Evolutionary conservation across 2,329 filamentous ascomycete genomes (phyloP).

Genomic region (Teratosphaeria epicoccoides): DNA sequence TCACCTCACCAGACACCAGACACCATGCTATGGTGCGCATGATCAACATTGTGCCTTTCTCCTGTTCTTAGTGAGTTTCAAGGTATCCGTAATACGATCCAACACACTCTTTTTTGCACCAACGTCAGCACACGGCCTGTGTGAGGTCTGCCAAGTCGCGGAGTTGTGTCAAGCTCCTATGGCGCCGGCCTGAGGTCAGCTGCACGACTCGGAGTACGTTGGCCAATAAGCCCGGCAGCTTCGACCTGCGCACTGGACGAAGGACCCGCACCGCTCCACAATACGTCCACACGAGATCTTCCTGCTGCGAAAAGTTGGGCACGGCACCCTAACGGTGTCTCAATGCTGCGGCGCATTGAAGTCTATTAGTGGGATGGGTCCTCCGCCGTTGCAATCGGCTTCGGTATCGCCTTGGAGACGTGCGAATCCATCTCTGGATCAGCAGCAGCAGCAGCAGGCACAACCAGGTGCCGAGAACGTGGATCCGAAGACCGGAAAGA

Average conservation of each 20-base stretch:
- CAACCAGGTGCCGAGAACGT: conserved; percentile 2
- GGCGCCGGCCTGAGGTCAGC: background rate
- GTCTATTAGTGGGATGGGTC: background rate
- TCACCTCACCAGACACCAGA: background rate
- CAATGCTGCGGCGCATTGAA: background rate
- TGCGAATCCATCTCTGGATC: conserved; percentile 4
- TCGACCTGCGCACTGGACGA: background rate
- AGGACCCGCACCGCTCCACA: background rate
- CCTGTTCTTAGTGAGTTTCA: background rate
- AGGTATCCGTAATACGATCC: background rate
- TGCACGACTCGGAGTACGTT: background rate
- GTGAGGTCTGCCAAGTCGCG: background rate
- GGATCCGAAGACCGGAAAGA: conserved; percentile 13
- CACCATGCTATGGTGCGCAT: background rate
- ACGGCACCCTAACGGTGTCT: background rate
- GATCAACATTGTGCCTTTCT: background rate
- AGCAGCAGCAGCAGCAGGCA: conserved; percentile 1
- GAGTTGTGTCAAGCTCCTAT: background rate
- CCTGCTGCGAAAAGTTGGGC: background rate
- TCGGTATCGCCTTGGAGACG: conserved; percentile 7
- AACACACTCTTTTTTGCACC: background rate
- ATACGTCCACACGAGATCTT: background rate
- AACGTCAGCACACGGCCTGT: background rate
- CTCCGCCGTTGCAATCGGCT: background rate
- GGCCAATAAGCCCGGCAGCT: background rate